A percentile compares a stretch with the other conserved stretches of the same genome.
These are phyloP conservation scores for Lactifluus echinatus DNA, from an alignment of 768 basidiomycete species.

Conservation along the genomic window DNA sequence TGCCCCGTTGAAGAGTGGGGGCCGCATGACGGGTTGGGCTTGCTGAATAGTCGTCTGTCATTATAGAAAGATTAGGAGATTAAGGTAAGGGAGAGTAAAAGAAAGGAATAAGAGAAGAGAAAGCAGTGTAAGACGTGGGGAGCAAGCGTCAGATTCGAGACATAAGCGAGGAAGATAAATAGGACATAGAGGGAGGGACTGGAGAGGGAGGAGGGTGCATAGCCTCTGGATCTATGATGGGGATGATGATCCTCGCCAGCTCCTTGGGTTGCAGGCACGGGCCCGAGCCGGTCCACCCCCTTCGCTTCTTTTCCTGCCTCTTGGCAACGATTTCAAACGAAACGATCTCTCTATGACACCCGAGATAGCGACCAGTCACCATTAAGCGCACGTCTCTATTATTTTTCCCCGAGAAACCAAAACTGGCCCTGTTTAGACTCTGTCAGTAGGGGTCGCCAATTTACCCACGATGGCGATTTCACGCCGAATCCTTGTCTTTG, in stretches of 20 bases:
- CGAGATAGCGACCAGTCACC: not conserved
- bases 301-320: not conserved
- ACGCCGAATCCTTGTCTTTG: conserved; percentile 1
- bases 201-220: conserved; percentile 5
- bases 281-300: not conserved
- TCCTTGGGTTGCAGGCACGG: not conserved
- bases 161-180: conserved; percentile 20
- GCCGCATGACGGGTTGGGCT: conserved; percentile 13
- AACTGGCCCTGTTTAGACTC: not conserved
- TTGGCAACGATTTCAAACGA: not conserved
- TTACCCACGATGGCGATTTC: conserved; percentile 12
- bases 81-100: conserved; percentile 16
- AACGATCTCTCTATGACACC: not conserved
- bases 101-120: conserved; percentile 7
- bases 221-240: conserved; percentile 11
- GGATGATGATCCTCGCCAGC: conserved; percentile 8
- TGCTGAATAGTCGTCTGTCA: conserved; percentile 18
- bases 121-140: conserved; percentile 11
- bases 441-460: not conserved
- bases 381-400: not conserved
- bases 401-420: not conserved
- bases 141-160: conserved; percentile 11
- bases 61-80: conserved; percentile 19
- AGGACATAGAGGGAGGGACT: conserved; percentile 19
- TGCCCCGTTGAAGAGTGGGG: conserved; percentile 21